A percentile compares a stretch with the other conserved stretches of the same genome.
Evolutionary conservation across 2,329 filamentous ascomycete species (phyloP).

Genomic region (Xylaria sp.): DNA sequence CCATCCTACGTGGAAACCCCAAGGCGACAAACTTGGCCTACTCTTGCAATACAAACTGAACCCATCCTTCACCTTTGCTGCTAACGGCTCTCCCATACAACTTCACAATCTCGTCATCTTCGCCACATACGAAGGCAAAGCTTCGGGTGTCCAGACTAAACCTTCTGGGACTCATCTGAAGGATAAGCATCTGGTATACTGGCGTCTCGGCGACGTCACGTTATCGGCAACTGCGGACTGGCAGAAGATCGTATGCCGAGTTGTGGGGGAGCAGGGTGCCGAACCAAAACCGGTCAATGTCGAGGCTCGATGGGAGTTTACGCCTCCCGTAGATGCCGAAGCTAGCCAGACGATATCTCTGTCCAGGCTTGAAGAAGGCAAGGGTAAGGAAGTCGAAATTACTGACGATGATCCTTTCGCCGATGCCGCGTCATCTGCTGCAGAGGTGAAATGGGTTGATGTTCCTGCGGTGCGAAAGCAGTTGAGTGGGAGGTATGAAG

Average conservation of each 20-base stretch:
- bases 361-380: slow-evolving; percentile 63
- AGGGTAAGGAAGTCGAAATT: slow-evolving; percentile 61
- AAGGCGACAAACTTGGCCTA: slow-evolving; percentile 85
- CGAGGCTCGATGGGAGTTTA: slow-evolving; percentile 83
- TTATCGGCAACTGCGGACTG: slow-evolving; percentile 70
- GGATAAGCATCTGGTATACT: slow-evolving; percentile 81
- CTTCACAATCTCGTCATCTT: slow-evolving; percentile 81
- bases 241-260: slow-evolving; percentile 84
- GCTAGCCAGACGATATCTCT: slow-evolving; percentile 65
- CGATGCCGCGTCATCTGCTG: slow-evolving; percentile 59
- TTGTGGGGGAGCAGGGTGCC: slow-evolving; percentile 76
- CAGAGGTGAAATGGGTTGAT: slow-evolving; percentile 68
- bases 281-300: slow-evolving; percentile 79
- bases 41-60: slow-evolving; percentile 88
- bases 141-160: slow-evolving; percentile 78
- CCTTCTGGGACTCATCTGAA: slow-evolving; percentile 82
- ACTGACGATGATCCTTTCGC: slow-evolving; percentile 76
- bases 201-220: slow-evolving; percentile 81
- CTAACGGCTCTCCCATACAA: slow-evolving; percentile 59
- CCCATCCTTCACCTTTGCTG: slow-evolving; percentile 65
- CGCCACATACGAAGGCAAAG: slow-evolving; percentile 75
- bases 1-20: slow-evolving; percentile 82
- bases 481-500: slow-evolving; percentile 80
- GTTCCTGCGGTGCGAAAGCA: slow-evolving; percentile 75
- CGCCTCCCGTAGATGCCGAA: slow-evolving; percentile 48